phyloP scores from a whole-genome alignment of 1,284 basidiomycete species.

The Ceratorhiza oryzae-sativae region DNA sequence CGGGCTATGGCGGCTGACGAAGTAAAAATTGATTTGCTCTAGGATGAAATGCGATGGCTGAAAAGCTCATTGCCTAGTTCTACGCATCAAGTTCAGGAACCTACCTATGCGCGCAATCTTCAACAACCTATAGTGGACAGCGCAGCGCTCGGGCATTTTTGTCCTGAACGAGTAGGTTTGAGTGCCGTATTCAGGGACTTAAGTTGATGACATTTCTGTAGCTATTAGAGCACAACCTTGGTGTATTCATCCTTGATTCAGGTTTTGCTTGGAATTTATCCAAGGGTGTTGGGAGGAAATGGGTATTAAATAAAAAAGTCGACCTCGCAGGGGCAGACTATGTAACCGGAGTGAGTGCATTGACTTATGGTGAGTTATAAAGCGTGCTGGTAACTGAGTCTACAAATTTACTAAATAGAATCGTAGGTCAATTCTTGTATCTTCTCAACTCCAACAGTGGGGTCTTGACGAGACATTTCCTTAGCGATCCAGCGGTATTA shows the following conservation, averaged over 20 bases:
- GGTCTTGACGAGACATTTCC: background rate
- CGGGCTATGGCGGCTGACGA: background rate
- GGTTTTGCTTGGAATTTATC: background rate
- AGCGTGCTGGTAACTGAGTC: too few species aligned
- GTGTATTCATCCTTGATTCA: background rate
- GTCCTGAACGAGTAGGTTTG: background rate
- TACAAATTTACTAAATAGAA: background rate
- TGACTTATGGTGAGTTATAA: slow-evolving; percentile 1
- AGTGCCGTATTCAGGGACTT: too few species aligned
- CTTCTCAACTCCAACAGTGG: background rate
- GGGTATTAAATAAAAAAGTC: background rate
- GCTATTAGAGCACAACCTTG: slow-evolving; percentile 7
- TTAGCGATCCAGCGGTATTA: background rate
- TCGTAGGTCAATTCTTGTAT: slow-evolving; percentile 1
- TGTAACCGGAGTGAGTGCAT: background rate
- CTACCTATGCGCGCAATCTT: background rate
- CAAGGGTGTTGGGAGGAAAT: background rate
- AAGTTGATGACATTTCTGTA: background rate
- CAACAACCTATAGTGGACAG: background rate
- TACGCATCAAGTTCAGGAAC: background rate
- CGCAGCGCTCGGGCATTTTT: background rate
- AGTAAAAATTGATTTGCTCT: background rate
- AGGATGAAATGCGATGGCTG: slow-evolving; percentile 8
- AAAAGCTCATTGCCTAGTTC: background rate
- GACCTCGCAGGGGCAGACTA: background rate